Conservation (phyloP, 73 alveolate species). For the Diophrys sp. region DNA sequence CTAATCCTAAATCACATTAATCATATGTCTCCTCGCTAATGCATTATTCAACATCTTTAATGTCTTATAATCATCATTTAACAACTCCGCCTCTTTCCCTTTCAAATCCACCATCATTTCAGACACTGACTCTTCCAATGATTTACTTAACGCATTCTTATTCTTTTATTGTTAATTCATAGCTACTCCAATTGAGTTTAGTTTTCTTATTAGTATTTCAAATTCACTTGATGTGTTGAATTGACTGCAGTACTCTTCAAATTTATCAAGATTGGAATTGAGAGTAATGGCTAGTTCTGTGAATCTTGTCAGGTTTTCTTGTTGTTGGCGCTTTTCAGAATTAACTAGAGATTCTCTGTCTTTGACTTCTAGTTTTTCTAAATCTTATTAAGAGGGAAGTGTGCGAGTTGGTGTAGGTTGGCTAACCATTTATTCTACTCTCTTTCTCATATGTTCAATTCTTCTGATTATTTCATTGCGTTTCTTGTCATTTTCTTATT, state of each 20-base stretch:
- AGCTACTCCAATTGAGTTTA: neutral
- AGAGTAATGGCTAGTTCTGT: neutral
- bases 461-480: neutral
- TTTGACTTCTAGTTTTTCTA: neutral
- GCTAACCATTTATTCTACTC: neutral
- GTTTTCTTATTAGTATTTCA: neutral
- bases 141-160: neutral
- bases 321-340: neutral
- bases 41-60: neutral
- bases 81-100: neutral
- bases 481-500: neutral
- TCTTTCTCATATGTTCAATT: neutral
- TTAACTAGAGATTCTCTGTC: neutral
- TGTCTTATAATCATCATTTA: neutral
- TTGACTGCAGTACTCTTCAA: neutral
- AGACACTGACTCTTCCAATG: neutral
- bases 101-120: neutral
- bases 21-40: neutral
- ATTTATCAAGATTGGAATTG: neutral
- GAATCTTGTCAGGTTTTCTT: neutral
- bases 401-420: too few species aligned
- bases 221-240: neutral
- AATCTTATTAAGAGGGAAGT: neutral
- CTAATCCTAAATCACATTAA: too few species aligned
- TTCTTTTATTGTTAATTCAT: neutral